Evolutionary conservation across 1,139 yeast species (phyloP), one percentile per base, ranked within the genome.

Genomic region (Blastobotrys apis): DNA sequence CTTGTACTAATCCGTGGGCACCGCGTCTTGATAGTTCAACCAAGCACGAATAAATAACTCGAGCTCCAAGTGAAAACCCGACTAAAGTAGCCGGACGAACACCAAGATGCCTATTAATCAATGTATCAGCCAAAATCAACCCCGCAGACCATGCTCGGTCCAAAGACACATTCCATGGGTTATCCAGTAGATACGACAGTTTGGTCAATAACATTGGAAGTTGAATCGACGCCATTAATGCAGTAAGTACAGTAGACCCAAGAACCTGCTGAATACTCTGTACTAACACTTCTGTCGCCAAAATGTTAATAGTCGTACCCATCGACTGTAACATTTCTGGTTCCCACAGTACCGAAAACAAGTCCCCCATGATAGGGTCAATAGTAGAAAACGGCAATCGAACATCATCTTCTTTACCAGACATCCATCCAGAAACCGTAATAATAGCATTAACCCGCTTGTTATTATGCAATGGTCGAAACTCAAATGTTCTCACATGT

Each of bases 101-200:
- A 6, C 99, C 99, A 55, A 94, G 69, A 61, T 87, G 90, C 27
- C 95, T 84, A 6, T 88, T 76, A 45, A 88, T 78, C 36, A 94
- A 68, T 0, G 97, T 86, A 60, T 94, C 98, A 0, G 98, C 98
- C 47, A 94, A 65, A 39, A 94, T 80, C 50, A 81, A 71, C 2
- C 99, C 99, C 0, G 97, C 95, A 41, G 90, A 77, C 97, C 97
- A 90, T 0, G 99, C 98, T 51, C 99, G 75, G 64, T 92, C 97
- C 49, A 94, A 70, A 0, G 98, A 90, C 4, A 92, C 97, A 59
- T 83, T 90, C 98, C 98, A 94, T 0, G 98, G 99, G 58, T 94
- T 94, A 62, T 94, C 99, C 31, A 94, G 73, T 36, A 94, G 67
- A 57, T 94, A 94, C 0, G 96, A 84, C 32, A 94, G 69, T 59